Conservation (phyloP, 108 stramenopile species). For the Pseudonitzschia multistriata region DNA sequence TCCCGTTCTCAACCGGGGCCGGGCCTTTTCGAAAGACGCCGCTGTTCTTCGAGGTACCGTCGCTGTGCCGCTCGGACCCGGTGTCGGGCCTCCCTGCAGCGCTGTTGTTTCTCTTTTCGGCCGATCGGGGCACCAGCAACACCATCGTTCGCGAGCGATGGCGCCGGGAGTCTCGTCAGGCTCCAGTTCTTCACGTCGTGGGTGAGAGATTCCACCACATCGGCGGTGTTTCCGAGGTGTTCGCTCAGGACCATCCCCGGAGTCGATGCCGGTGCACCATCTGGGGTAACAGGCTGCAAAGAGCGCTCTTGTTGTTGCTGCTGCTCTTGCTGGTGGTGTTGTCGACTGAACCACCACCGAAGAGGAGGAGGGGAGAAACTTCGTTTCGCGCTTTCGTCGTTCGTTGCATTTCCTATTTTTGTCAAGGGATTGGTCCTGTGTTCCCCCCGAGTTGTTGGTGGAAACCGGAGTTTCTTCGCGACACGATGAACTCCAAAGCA, state of each 20-base stretch:
- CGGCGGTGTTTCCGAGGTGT: constrained; percentile 13
- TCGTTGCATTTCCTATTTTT: not conserved
- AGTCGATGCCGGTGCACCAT: not conserved
- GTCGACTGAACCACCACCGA: constrained; percentile 12
- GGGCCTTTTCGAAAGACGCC: not conserved
- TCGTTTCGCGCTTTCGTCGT: not conserved
- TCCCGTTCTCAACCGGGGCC: not conserved
- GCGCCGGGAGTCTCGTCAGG: not conserved
- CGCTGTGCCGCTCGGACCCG: constrained; percentile 1
- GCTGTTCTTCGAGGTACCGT: not conserved
- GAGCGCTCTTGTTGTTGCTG: constrained; percentile 1
- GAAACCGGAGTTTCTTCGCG: not conserved
- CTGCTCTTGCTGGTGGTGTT: too few relatives aligned
- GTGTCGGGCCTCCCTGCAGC: not conserved
- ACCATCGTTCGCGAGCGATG: not conserved
- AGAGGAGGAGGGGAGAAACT: not conserved
- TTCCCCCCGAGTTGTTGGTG: not conserved
- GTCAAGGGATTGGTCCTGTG: not conserved
- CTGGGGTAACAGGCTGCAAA: not conserved
- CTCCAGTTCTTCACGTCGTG: constrained; percentile 12
- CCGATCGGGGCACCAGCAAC: not conserved
- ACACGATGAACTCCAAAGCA: not conserved
- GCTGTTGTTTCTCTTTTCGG: not conserved
- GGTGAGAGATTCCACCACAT: not conserved
- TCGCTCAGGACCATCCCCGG: constrained; percentile 3